Conservation (phyloP, 345 rosid genomes). For the Psidium guajava region DNA sequence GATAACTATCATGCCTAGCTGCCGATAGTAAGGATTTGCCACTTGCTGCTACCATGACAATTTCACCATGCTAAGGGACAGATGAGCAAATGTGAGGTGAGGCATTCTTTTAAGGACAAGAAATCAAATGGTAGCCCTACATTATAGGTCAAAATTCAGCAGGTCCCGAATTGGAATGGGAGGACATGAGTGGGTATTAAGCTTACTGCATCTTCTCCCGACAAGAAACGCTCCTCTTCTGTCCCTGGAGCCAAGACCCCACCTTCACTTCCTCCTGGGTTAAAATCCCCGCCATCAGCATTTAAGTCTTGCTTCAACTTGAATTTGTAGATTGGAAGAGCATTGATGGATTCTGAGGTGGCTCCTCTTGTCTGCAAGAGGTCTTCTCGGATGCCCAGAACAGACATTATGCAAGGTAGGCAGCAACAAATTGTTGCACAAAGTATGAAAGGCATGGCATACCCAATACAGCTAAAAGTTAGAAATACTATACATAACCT, state of each 20-base stretch:
- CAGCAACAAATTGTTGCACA: slow-evolving; percentile 92
- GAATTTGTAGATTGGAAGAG: slow-evolving; percentile 71
- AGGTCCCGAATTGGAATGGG: neutral
- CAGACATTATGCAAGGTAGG: slow-evolving; percentile 81
- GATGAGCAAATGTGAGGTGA: neutral
- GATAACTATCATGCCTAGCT: neutral
- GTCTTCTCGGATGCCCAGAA: slow-evolving; percentile 68
- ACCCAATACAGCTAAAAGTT: slow-evolving; percentile 85
- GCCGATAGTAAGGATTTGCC: neutral
- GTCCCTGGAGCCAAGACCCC: slow-evolving; percentile 68
- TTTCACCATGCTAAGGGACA: neutral
- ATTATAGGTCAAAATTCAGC: neutral
- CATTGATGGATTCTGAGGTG: slow-evolving; percentile 46
- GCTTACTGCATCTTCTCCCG: slow-evolving; percentile 93
- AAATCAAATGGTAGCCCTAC: neutral
- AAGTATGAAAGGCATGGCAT: slow-evolving; percentile 88
- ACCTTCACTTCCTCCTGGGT: slow-evolving; percentile 37
- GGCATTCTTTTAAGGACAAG: neutral
- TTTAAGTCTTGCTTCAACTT: slow-evolving; percentile 24
- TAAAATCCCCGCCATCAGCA: slow-evolving; percentile 17
- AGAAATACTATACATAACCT: slow-evolving; percentile 90
- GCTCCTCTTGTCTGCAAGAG: slow-evolving; percentile 77
- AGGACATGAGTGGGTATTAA: neutral
- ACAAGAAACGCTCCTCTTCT: slow-evolving; percentile 53
- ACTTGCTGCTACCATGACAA: neutral